Conservation (phyloP, 2,329 filamentous ascomycete species). For the Cadophora sp. region DNA sequence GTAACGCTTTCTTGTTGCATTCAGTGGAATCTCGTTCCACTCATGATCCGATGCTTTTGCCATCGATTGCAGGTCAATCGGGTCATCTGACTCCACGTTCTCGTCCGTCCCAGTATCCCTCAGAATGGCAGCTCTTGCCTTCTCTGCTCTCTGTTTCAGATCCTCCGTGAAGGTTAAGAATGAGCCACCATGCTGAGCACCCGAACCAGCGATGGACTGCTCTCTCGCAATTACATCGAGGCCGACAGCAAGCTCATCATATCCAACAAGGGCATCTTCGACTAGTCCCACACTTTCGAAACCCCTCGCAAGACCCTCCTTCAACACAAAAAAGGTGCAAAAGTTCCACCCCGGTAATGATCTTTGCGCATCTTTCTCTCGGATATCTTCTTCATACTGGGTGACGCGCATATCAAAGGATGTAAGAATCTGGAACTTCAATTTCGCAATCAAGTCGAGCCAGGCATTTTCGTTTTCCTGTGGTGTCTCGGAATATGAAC, state of each 20-base stretch:
- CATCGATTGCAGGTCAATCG: constrained; percentile 58
- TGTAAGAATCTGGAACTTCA: constrained; percentile 84
- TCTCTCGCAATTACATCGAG: constrained; percentile 84
- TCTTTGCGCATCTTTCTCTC: constrained; percentile 88
- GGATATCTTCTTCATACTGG: constrained; percentile 97
- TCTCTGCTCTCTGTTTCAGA: constrained; percentile 65
- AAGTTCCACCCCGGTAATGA: constrained; percentile 97
- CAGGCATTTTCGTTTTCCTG: constrained; percentile 84
- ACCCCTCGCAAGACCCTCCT: constrained; percentile 90
- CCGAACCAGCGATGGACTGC: constrained; percentile 64
- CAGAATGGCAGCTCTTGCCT: constrained; percentile 53
- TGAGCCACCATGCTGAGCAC: constrained; percentile 72
- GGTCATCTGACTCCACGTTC: constrained; percentile 46
- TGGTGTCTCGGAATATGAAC: constrained; percentile 71
- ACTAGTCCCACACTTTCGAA: constrained; percentile 97
- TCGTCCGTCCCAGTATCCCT: constrained; percentile 48
- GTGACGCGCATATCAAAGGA: constrained; percentile 91
- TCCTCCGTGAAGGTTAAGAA: constrained; percentile 78
- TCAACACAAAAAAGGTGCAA: constrained; percentile 97
- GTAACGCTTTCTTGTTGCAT: constrained; percentile 77
- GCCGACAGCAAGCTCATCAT: constrained; percentile 90
- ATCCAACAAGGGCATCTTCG: constrained; percentile 92
- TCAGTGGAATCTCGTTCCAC: constrained; percentile 64
- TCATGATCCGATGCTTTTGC: constrained; percentile 46
- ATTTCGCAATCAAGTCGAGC: constrained; percentile 81